phyloP scores from a whole-genome alignment of 2,329 filamentous ascomycete species.

The Arthrobotrys megalospora region DNA sequence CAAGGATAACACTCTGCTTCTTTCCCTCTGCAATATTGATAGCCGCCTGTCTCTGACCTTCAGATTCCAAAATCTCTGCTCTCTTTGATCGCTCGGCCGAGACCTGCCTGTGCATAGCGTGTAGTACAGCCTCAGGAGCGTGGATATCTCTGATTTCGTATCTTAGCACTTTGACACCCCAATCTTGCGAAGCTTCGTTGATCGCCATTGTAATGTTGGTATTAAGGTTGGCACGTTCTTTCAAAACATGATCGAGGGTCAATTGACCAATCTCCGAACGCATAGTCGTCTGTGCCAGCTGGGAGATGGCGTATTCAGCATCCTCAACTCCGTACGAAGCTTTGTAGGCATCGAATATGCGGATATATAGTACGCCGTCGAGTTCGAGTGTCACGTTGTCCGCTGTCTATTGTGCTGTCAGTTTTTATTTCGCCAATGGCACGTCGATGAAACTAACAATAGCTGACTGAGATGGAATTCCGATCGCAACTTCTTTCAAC shows the following conservation, averaged over 20 bases:
- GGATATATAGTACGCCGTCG: conserved; percentile 93
- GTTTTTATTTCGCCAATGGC: not conserved
- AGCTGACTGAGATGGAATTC: conserved; percentile 97
- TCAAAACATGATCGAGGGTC: conserved; percentile 95
- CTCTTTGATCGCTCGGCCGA: conserved; percentile 97
- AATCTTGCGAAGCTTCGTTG: conserved; percentile 96
- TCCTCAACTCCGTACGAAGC: conserved; percentile 99
- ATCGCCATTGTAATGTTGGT: conserved; percentile 99
- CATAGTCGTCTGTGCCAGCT: conserved; percentile 99
- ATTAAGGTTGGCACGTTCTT: conserved; percentile 95
- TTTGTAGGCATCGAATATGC: conserved; percentile 98
- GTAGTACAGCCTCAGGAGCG: conserved; percentile 90
- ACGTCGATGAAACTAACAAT: conserved; percentile 71
- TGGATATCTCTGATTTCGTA: conserved; percentile 99
- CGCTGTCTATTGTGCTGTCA: conserved; percentile 74
- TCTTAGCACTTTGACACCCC: conserved; percentile 94
- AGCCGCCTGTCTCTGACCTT: conserved; percentile 95
- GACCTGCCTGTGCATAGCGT: conserved; percentile 98
- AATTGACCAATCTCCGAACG: conserved; percentile 97
- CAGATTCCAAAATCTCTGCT: conserved; percentile 96
- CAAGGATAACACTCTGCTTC: conserved; percentile 97
- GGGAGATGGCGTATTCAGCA: conserved; percentile 97
- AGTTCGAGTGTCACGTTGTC: conserved; percentile 98
- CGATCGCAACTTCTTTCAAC: conserved; percentile 93
- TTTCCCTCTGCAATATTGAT: conserved; percentile 99